Percentiles rank a stretch among this genome's conserved stretches.
Conservation (phyloP, 2,329 filamentous ascomycete genomes). For the Penicillium sp. region DNA sequence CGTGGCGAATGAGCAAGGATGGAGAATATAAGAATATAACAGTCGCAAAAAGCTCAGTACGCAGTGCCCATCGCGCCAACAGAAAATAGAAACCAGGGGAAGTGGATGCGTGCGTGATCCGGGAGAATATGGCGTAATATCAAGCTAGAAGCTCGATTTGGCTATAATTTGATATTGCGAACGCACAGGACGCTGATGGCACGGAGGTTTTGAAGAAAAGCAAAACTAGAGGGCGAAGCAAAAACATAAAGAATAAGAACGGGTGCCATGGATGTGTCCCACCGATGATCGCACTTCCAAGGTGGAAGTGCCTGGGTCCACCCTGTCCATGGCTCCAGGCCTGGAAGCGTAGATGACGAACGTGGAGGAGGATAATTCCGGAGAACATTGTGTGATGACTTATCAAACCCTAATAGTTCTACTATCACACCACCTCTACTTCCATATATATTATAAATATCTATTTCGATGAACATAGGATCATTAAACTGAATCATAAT, state of each 20-base stretch:
- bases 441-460: neutral
- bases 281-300: conserved; percentile 22
- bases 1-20: conserved; percentile 8
- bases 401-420: neutral
- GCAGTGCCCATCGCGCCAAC: neutral
- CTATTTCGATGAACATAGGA: too few relatives aligned
- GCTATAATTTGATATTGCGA: neutral
- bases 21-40: conserved; percentile 10
- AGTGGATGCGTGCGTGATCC: conserved; percentile 20
- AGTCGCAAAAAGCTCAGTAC: neutral
- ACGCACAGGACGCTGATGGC: neutral
- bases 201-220: neutral
- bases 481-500: too few relatives aligned
- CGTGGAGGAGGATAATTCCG: conserved; percentile 1
- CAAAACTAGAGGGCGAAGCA: neutral
- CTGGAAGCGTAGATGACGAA: conserved; percentile 30
- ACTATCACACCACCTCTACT: neutral
- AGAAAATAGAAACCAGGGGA: neutral
- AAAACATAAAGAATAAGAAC: conserved; percentile 3
- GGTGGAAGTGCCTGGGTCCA: conserved; percentile 14
- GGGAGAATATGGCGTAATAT: conserved; percentile 24
- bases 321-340: conserved; percentile 13
- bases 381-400: neutral
- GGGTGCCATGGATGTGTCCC: conserved; percentile 12
- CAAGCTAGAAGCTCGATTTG: conserved; percentile 17